These are phyloP conservation scores for Tricholoma hemisulphureum DNA, from an alignment of 768 basidiomycete genomes.

Conservation along the genomic window DNA sequence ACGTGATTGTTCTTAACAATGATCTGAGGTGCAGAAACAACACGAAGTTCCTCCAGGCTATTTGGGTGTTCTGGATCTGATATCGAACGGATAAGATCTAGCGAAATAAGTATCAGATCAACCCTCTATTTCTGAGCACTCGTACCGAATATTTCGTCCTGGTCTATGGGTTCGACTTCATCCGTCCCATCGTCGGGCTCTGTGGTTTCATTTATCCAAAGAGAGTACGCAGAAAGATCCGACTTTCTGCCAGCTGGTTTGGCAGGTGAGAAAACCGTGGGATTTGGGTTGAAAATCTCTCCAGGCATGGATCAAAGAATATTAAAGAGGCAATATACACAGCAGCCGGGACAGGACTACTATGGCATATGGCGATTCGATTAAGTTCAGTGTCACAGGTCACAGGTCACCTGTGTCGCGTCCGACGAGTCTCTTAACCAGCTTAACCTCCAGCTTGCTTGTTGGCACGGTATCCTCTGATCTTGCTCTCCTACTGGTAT, in stretches of 20 bases:
- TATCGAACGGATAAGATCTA: slow-evolving; percentile 90
- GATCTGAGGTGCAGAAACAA: slow-evolving; percentile 90
- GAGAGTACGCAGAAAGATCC: slow-evolving; percentile 43
- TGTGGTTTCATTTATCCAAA: slow-evolving; percentile 59
- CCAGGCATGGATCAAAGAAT: slow-evolving; percentile 39
- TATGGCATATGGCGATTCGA: slow-evolving; percentile 5
- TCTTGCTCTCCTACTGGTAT: slow-evolving; percentile 1
- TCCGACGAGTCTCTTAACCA: slow-evolving; percentile 3
- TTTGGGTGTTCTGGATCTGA: slow-evolving; percentile 95
- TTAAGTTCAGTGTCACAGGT: slow-evolving; percentile 25
- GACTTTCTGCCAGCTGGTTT: slow-evolving; percentile 46
- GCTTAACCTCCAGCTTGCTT: slow-evolving; percentile 1
- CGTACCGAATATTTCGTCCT: slow-evolving; percentile 89
- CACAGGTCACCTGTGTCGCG: slow-evolving; percentile 19
- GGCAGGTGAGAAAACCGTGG: slow-evolving; percentile 66
- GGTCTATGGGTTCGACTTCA: slow-evolving; percentile 74
- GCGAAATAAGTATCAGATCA: slow-evolving; percentile 3
- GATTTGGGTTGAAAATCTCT: slow-evolving; percentile 87
- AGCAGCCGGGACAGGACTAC: slow-evolving; percentile 15
- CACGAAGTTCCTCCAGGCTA: slow-evolving; percentile 90
- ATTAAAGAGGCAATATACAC: not conserved
- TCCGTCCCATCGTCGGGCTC: slow-evolving; percentile 50
- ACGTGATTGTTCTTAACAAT: slow-evolving; percentile 58
- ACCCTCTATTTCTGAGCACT: not conserved
- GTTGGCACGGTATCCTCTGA: not conserved